Evolutionary conservation across 2,329 filamentous ascomycete genomes (phyloP), one percentile per base, ranked within the genome.

Genomic region (Spiromastix sp.): DNA sequence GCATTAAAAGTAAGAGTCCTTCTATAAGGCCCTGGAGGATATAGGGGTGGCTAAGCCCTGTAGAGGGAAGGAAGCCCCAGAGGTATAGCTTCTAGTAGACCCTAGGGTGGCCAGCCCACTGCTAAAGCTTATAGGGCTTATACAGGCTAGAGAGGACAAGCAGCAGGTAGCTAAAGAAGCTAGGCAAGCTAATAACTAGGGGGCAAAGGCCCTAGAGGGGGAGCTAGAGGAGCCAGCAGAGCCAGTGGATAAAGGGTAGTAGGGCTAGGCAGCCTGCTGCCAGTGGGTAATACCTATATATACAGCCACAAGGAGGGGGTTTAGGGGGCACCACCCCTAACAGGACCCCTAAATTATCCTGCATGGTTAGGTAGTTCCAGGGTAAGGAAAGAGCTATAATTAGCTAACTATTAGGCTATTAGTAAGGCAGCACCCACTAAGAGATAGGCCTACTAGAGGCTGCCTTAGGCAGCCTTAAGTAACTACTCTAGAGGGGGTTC

Each of bases 1-100:
- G 29, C 29, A 16, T 10, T 17, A 7, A 16, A 10, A 31, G 3
- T 8, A 16, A n/a, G 29, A 20, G 29, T 8, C n/a, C 7, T 18
- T 31, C n/a, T 31, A 31, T 42, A 48, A 6, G 44, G 48, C 24
- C 47, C 42, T 12, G 37, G 46, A 27, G 36, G 48, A 19, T 42
- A 44, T 10, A 47, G 38, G 31, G 43, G 40, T 13, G 26, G 10
- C 33, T 30, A 36, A 34, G 39, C 2, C 39, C 41, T 18, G 35
- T 42, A 27, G 13, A n/a, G 15, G 5, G 45, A 46, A 4, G 36
- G 41, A 7, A 42, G 37, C 29, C 15, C n/a, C 16, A n/a, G 21
- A 24, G 21, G 21, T n/a, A 24, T n/a, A 24, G 21, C 29, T 31
- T 5, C 17, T 31, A 8, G 29, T 7, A 17, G 29, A 31, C 2